A percentile compares a stretch with the other conserved stretches of the same genome.
These are phyloP conservation scores for Paramecium sexaurelia DNA, from an alignment of 73 alveolate genomes.

Conservation along the genomic window DNA sequence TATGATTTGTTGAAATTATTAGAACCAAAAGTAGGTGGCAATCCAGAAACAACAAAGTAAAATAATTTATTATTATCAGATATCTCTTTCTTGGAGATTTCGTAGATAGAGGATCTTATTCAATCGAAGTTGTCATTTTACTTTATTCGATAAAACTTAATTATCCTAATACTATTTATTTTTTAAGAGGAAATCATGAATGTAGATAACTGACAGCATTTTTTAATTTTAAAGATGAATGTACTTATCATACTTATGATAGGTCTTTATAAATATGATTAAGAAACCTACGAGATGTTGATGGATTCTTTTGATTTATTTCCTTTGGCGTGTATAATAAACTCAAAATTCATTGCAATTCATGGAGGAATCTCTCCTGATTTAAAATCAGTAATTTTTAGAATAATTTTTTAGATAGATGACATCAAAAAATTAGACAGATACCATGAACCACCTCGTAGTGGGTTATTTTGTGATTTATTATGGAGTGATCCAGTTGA, in stretches of 20 bases:
- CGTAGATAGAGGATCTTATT: constrained; percentile 95
- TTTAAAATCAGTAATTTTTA: constrained; percentile 60
- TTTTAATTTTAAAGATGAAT: constrained; percentile 90
- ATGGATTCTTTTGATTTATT: constrained; percentile 85
- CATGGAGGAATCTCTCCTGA: constrained; percentile 93
- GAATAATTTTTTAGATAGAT: constrained; percentile 60
- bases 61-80: constrained; percentile 58
- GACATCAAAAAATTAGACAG: constrained; percentile 80
- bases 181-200: constrained; percentile 92
- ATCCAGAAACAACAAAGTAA: constrained; percentile 86
- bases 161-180: constrained; percentile 80
- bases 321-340: constrained; percentile 82
- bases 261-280: constrained; percentile 73
- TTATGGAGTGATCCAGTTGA: constrained; percentile 92
- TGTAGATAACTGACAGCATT: constrained; percentile 90
- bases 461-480: constrained; percentile 85
- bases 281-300: constrained; percentile 76
- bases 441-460: constrained; percentile 85
- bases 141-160: constrained; percentile 84
- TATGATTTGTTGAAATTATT: constrained; percentile 91
- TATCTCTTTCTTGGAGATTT: constrained; percentile 94
- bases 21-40: constrained; percentile 88
- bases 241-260: not conserved
- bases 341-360: constrained; percentile 79
- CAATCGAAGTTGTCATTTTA: constrained; percentile 86